Percentiles rank a stretch among this genome's conserved stretches.
Conservation (phyloP, 176 grass and related monocot genomes). For the Zea mays region Zm-B73-REFERENCE-NAM-5.0 NC_050105.1:4123501-4124000, state of each 20-base stretch:
- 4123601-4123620: not conserved
- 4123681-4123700: conserved; percentile 67
- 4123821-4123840: not conserved
- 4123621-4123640: not conserved
- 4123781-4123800: conserved; percentile 17
- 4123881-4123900: not conserved
- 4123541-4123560: not conserved
- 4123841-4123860: not conserved
- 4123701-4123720: conserved; percentile 81
- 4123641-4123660: conserved; percentile 46
- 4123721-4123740: conserved; percentile 93
- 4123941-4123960: not conserved
- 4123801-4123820: not conserved
- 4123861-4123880: not conserved
- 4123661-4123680: conserved; percentile 17
- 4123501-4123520: not conserved
- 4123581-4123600: not conserved
- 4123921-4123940: not conserved
- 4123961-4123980: not conserved
- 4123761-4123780: conserved; percentile 42
- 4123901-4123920: not conserved
- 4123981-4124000: not conserved
- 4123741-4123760: conserved; percentile 89
- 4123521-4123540: not conserved
- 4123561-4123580: not conserved